A percentile compares a stretch with the other conserved stretches of the same genome.
phyloP scores from a whole-genome alignment of 2,329 filamentous ascomycete genomes.

The Exserohilum turcica region DNA sequence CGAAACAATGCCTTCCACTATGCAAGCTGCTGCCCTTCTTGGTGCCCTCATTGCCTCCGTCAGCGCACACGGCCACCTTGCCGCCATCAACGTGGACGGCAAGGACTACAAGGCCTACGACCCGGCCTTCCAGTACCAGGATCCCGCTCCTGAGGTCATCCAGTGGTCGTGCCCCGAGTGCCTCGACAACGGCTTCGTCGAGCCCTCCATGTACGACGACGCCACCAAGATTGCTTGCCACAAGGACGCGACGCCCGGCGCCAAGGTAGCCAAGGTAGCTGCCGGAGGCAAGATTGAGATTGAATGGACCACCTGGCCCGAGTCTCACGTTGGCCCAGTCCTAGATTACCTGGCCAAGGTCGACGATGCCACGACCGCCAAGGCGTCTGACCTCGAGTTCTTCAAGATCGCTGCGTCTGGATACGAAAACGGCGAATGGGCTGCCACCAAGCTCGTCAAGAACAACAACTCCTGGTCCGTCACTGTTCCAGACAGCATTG shows the following conservation, averaged over 20 bases:
- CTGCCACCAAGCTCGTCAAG: slow-evolving; percentile 45
- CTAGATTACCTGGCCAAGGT: slow-evolving; percentile 47
- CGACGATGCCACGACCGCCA: slow-evolving; percentile 59
- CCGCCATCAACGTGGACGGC: slow-evolving; percentile 53
- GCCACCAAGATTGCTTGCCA: slow-evolving; percentile 65
- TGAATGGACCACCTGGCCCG: slow-evolving; percentile 56
- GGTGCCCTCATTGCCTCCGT: slow-evolving; percentile 47
- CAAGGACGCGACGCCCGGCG: slow-evolving; percentile 56
- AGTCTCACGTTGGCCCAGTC: slow-evolving; percentile 47
- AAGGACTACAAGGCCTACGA: slow-evolving; percentile 52
- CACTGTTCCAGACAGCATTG: slow-evolving; percentile 53
- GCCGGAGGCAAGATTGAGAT: slow-evolving; percentile 63
- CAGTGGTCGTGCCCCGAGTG: slow-evolving; percentile 58
- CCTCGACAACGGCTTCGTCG: slow-evolving; percentile 46
- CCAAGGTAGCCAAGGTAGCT: slow-evolving; percentile 58
- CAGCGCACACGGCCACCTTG: slow-evolving; percentile 53
- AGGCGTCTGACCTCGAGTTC: slow-evolving; percentile 52
- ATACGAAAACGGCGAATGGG: slow-evolving; percentile 43
- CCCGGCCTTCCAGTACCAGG: slow-evolving; percentile 47
- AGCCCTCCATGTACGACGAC: slow-evolving; percentile 33
- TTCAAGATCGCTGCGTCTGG: slow-evolving; percentile 47
- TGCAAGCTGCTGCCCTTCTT: slow-evolving; percentile 38
- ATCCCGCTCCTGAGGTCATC: slow-evolving; percentile 47
- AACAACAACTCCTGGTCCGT: slow-evolving; percentile 58
- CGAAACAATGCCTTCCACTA: slow-evolving; percentile 37